Evolutionary conservation across 1,284 basidiomycete genomes (phyloP), one percentile per base, ranked within the genome.

Genomic region (Boletus subluridellus): DNA sequence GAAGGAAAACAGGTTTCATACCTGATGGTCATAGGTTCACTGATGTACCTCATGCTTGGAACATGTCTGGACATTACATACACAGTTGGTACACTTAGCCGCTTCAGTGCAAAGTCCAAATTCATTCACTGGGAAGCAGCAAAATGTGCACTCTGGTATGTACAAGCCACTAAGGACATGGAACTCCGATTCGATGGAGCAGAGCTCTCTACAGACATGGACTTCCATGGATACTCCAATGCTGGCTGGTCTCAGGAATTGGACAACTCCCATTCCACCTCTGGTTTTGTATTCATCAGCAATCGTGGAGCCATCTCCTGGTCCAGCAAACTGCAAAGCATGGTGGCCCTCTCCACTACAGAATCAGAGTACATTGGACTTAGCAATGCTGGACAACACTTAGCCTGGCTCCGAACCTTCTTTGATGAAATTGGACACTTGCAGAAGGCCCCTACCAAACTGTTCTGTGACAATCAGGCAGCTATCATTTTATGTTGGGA

Each of bases 161-260:
- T 61, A 6, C 34, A 39, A 3, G 51, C 26, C 2, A 57, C 44
- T 1, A 10, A 34, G 1, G 17, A 59, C n/a, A 50, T 57, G 57
- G 30, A 56, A 17, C 37, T 59, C 9, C 1, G 12, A 1, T 58
- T 14, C 2, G 4, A 60, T 6, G n/a, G 51, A 12, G 35, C 4
- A 0, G 51, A 58, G 0, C 2, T 47, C 0, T 46, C 32, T 12
- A 49, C 37, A 24, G 44, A 60, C 26, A 24, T 59, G 57, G 48
- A 60, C 26, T 59, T 60, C n/a, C 52, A 60, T 44, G 52, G 34
- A 5, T 60, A 60, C 12, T 52, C 45, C 0, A 5, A 60, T 26
- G 49, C 49, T 6, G 57, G 52, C 1, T 60, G 57, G 57, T 60
- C 45, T 0, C 38, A 54, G 15, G 8, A 54, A 1, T 49, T 37